Evolutionary conservation across 352 stramenopile species (phyloP), one percentile per base, ranked within the genome.

Genomic region (Phytopythium aichiense): DNA sequence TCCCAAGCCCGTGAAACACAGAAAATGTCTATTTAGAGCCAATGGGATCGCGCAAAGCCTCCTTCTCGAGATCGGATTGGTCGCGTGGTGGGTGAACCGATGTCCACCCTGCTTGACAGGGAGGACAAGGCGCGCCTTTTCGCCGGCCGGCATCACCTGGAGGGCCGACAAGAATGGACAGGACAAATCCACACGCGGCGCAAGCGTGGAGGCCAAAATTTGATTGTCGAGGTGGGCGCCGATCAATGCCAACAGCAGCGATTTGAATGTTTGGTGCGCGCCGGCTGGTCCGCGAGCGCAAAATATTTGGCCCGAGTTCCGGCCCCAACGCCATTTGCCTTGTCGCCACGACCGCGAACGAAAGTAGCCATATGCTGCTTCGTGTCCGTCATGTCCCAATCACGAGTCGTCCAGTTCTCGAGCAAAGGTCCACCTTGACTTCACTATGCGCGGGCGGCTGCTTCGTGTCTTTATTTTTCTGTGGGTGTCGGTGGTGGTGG

Each of bases 391-490:
- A 53, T 60, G 55, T 60, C 40, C 38, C 40, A 60, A n/a, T 60
- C 38, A 31, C 30, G 23, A 5, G 12, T 31, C 35, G 35, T 40
- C 35, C 35, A 40, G 35, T 40, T 40, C 12, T 37, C 22, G 33
- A 58, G 52, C 52, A 46, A 58, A 58, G 53, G 53, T 58, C 53
- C 53, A 58, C 53, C 53, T 58, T 58, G 33, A 49, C 42, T 48
- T 13, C 6, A 22, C 15, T 46, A 46, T 22, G 7, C 51, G 12
- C 11, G 22, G 16, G 12, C 11, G 22, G 16, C 52, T 48, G 35
- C 23, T 59, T 51, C 54, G 40, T 52, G 55, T 60, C 55, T 60
- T 52, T 60, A 52, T 20, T 42, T 60, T 60, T 60, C 23, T 37
- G 35, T 35, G 35, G 53, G 53, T 58, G 53, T 38, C 45, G 35